phyloP scores from a whole-genome alignment of 2,329 filamentous ascomycete species.

The Boeremia lycopersici region DNA sequence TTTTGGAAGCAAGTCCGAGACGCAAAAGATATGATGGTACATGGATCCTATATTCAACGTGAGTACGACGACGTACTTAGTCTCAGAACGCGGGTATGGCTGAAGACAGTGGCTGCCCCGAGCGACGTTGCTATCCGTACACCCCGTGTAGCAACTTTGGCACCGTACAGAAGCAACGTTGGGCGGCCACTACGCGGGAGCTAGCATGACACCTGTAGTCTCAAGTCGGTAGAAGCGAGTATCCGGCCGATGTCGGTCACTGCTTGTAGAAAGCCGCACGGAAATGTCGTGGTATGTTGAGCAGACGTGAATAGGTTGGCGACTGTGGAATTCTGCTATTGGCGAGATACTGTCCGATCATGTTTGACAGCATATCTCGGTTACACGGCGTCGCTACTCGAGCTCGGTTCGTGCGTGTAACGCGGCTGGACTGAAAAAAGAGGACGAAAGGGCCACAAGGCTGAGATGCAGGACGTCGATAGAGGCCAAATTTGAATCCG shows the following conservation, averaged over 20 bases:
- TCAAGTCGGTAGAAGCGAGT: conserved; percentile 18
- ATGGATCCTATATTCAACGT: background rate
- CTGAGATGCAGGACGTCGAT: conserved; percentile 18
- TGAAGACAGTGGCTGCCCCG: conserved; percentile 1
- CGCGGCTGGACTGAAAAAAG: conserved; percentile 5
- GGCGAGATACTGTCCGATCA: conserved; percentile 13
- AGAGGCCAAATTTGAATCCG: background rate
- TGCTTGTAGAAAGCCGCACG: conserved; percentile 16
- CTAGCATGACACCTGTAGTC: conserved; percentile 28
- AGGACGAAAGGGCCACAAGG: conserved; percentile 18
- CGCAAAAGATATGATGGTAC: background rate
- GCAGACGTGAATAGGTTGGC: background rate
- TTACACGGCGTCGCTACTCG: conserved; percentile 16
- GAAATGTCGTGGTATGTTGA: conserved; percentile 7
- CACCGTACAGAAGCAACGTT: conserved; percentile 12
- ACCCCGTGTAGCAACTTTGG: background rate
- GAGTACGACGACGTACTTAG: conserved; percentile 9
- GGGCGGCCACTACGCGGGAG: conserved; percentile 11
- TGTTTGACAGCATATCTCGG: conserved; percentile 18
- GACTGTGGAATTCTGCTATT: conserved; percentile 1
- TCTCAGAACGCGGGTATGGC: background rate
- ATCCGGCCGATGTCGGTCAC: conserved; percentile 35
- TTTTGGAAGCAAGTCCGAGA: conserved; percentile 2
- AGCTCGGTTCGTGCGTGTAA: conserved; percentile 22
- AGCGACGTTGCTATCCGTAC: conserved; percentile 10